Evolutionary conservation across 2,329 filamentous ascomycete species (phyloP).

Genomic region (Sclerotinia nivalis): DNA sequence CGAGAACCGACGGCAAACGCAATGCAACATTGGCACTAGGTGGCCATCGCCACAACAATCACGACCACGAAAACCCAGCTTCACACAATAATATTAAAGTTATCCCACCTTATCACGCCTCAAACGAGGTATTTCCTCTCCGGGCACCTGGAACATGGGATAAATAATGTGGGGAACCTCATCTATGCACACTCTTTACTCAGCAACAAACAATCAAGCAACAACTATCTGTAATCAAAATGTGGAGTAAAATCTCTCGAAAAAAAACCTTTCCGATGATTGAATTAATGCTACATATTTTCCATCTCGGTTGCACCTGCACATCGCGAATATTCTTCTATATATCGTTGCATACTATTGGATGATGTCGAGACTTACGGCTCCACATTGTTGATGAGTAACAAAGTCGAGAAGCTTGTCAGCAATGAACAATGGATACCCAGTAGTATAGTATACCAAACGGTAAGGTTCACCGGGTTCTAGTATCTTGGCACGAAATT

Average conservation of each 20-base stretch:
- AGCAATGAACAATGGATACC: neutral
- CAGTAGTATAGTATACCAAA: no score
- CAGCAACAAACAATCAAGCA: neutral
- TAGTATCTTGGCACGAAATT: neutral
- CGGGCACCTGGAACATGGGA: neutral
- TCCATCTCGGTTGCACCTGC: no score
- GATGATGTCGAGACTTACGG: neutral
- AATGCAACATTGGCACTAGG: neutral
- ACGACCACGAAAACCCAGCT: neutral
- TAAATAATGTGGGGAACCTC: neutral
- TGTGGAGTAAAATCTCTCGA: neutral
- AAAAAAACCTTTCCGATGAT: neutral
- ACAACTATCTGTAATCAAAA: neutral
- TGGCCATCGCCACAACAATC: neutral
- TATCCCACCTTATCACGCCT: neutral
- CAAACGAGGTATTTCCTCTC: neutral
- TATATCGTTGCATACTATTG: neutral
- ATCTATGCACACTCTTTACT: conserved; percentile 3
- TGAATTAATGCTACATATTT: no score
- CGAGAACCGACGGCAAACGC: neutral
- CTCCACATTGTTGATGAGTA: conserved; percentile 13
- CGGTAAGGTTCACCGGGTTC: no score
- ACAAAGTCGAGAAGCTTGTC: neutral
- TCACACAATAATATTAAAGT: no score
- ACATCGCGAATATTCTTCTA: neutral